Base-by-base conservation (phyloP, 495 filamentous ascomycete species). In the Xylaria venustula region DNA sequence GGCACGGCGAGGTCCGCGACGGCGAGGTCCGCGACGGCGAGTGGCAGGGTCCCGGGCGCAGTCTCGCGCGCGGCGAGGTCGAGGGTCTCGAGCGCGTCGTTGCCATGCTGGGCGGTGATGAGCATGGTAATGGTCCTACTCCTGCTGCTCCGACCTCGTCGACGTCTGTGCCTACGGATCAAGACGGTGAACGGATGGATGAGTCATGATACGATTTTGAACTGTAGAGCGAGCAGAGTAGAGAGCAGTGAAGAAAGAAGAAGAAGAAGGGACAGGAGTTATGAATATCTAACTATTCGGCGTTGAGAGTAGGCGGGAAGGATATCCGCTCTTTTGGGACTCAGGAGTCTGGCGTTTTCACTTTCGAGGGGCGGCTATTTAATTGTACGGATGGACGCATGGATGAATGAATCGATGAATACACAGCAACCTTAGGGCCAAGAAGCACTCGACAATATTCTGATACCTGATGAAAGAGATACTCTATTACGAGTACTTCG, bases 21-120 rank as follows among this genome's bases (percentile, higher is more conserved):
- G 85, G 82, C 12, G 82, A 83, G 64, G n/a, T n/a, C n/a, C 76
- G 80, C 49, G 83, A 86, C 63, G 85, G 82, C 12, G 82, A 83
- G 64, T 82, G 79, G 77, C 75, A 79, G 64, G 75, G 75, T 22
- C 77, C 75, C 50, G 71, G 81, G 19, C 63, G 73, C 59, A 65
- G 63, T 44, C 62, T 81, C 20, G 73, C 60, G 7, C 64, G 68
- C 34, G 79, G 69, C 15, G 83, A 85, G 67, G 83, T 85, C 20
- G 82, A 83, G 53, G 75, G 75, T 40, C 61, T 87, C 52, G 83
- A 84, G 65, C 69, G 62, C 54, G 71, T 81, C 14, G 74, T 79
- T 60, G 61, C 66, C 7, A 49, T 80, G n/a, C 64, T 83, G 9
- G 77, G 74, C 0, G 73, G 66, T 0, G 70, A 50, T 2, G 41